phyloP scores from a whole-genome alignment of 345 rosid species.

The Citrus sp. region DNA sequence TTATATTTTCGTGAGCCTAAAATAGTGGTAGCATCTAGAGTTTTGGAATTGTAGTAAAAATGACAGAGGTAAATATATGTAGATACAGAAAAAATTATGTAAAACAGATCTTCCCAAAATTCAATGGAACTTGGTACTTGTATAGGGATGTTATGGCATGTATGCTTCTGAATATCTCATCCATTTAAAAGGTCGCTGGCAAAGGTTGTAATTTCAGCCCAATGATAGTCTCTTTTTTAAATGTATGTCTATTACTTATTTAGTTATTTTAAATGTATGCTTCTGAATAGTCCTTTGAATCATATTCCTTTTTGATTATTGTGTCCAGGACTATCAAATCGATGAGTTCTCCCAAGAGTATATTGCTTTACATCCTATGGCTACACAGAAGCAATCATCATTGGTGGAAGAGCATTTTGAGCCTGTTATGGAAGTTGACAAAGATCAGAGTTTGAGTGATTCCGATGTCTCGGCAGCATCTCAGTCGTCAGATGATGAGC shows the following conservation, averaged over 20 bases:
- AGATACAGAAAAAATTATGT: neutral
- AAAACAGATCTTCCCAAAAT: neutral
- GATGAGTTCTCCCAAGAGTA: conserved; percentile 65
- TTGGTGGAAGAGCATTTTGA: conserved; percentile 84
- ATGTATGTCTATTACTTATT: neutral
- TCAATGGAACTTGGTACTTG: neutral
- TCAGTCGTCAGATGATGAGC: conserved; percentile 43
- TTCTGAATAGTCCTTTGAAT: neutral
- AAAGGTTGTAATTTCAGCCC: neutral
- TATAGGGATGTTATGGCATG: neutral
- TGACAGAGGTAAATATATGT: neutral
- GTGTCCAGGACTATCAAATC: conserved; percentile 70
- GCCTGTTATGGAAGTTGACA: conserved; percentile 48
- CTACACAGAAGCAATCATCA: conserved; percentile 54
- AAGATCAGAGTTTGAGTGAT: conserved; percentile 44
- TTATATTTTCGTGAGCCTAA: neutral
- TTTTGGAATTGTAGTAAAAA: neutral
- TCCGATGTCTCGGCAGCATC: conserved; percentile 54
- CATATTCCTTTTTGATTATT: conserved; percentile 16
- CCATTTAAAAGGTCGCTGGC: neutral
- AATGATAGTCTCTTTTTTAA: neutral
- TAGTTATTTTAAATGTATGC: too few species aligned
- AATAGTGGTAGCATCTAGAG: neutral
- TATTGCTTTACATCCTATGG: conserved; percentile 71
- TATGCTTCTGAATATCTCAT: neutral